Base-by-base conservation (phyloP, 106 monocot species). In the Chionographis japonica region DNA sequence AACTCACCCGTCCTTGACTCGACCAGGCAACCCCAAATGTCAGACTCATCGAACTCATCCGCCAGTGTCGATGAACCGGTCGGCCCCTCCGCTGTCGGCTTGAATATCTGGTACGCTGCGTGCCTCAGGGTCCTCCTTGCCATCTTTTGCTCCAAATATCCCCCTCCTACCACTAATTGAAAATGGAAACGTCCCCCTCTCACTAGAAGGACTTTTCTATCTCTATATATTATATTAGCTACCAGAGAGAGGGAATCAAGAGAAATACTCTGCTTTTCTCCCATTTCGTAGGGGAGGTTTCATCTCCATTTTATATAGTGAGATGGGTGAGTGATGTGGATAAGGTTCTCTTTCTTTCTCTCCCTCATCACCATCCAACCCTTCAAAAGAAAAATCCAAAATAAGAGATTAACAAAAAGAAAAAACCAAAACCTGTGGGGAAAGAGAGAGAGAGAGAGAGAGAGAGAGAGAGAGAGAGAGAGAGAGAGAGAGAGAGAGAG, bases 1-100 rank as follows among this genome's bases (percentile, higher is more conserved):
- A n/a, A 20, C 41, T 37, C 17, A 20, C 4, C 12, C 42, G 56
- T n/a, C 67, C 41, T 65, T 46, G 57, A 17, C 16, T 9, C 12
- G 27, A 43, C 12, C 14, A 11, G n/a, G n/a, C n/a, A n/a, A n/a
- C 65, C 77, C 82, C 77, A 77, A n/a, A 82, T 56, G 36, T 82
- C 82, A 35, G 73, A 73, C 68, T 77, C 77, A 51, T 68, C 63
- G 69, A 82, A 78, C 69, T 82, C 82, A 62, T 73, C 77, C 18
- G 52, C 37, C 27, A 13, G 66, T 58, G 13, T 17, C 36, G 14
- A 61, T 51, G 20, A 2, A 4, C 12, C 39, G 41, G 36, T 56
- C 12, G 39, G 13, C 51, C 8, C 16, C 55, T 38, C 36, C 50
- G 41, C 56, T 37, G 12, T 10, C 61, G 54, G 17, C 54, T 18